phyloP scores from a whole-genome alignment of 495 filamentous ascomycete species.

The Tuber indicum region DNA sequence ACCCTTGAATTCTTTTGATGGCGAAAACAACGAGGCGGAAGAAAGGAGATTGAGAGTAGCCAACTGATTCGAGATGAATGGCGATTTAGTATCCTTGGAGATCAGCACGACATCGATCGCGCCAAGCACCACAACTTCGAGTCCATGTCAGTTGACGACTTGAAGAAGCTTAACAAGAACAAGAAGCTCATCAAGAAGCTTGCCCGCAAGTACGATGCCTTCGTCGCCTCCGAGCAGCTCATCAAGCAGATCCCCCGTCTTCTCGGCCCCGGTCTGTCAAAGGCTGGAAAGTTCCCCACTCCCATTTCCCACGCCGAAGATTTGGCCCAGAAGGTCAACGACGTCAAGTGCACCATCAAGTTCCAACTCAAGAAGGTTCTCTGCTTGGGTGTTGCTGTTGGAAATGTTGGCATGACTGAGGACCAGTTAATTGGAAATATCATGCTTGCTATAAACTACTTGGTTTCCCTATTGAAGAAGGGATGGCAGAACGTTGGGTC shows the following conservation, averaged over 20 bases:
- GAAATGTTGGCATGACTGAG: conserved; percentile 94
- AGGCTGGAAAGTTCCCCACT: conserved; percentile 99
- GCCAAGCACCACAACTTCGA: conserved; percentile 97
- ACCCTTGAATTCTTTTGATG: not conserved
- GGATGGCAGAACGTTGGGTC: conserved; percentile 99
- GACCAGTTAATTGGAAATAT: conserved; percentile 95
- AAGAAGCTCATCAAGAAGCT: conserved; percentile 99
- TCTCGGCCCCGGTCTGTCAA: conserved; percentile 94
- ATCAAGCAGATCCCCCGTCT: conserved; percentile 99
- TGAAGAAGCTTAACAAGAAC: conserved; percentile 99
- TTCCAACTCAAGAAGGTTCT: conserved; percentile 99
- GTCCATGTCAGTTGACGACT: conserved; percentile 93
- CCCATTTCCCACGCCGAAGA: conserved; percentile 94
- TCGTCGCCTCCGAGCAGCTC: conserved; percentile 87
- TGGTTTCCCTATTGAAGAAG: conserved; percentile 98
- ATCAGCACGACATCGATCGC: conserved; percentile 99
- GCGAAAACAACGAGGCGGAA: conserved; percentile 8
- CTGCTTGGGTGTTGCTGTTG: conserved; percentile 97
- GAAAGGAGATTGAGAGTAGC: conserved; percentile 18
- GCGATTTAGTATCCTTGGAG: conserved; percentile 72
- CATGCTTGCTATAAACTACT: conserved; percentile 96
- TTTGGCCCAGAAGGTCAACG: conserved; percentile 83
- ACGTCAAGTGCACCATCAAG: conserved; percentile 99
- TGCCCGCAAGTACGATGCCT: conserved; percentile 98
- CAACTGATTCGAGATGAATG: conserved; percentile 13